Base-by-base conservation (phyloP, 495 filamentous ascomycete genomes). In the Aspergillus baeticus region DNA sequence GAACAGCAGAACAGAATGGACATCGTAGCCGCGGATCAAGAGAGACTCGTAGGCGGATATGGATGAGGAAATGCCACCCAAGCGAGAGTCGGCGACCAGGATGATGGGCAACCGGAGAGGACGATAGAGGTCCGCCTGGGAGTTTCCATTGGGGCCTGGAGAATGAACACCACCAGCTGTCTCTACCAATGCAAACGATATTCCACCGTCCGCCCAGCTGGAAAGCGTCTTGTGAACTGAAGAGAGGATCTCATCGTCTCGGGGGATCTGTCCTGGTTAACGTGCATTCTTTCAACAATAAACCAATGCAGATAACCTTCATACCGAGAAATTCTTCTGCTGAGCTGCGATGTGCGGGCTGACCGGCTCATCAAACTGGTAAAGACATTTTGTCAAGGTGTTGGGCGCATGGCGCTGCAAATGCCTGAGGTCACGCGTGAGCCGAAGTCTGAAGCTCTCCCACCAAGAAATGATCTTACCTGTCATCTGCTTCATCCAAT, bases 81-180 rank as follows among this genome's bases (percentile, higher is more conserved):
- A 76, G 2, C 81, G 81, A 21, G 81, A 77, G 64, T 92, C 89
- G 8, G 84, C 87, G 10, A 91, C 76, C 3, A 92, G 76, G 18
- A 90, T 69, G n/a, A 88, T 82, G 0, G 89, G 89, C 6, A 90
- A 70, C 26, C 89, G 75, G 0, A 92, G 75, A 0, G 87, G 83
- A 1, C 83, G 76, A 66, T 89, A 92, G 23, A 90, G 67, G 60
- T 92, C 88, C 6, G 84, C 88, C 62, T 92, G 89, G 0, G 85
- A 86, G 23, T 75, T 84, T n/a, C 87, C 88, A 51, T 83, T 86
- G 10, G 87, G 88, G 2, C 81, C 80, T 0, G 89, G 89, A 1
- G 87, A 90, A 62, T 90, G 81, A 0, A 89, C 84, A 10, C 89
- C 89, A 4, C 89, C 89, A 0, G 89, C 89, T 1, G 89, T 92